These are phyloP conservation scores for Lepiota subincarnata DNA, from an alignment of 768 basidiomycete species.

Conservation along the genomic window DNA sequence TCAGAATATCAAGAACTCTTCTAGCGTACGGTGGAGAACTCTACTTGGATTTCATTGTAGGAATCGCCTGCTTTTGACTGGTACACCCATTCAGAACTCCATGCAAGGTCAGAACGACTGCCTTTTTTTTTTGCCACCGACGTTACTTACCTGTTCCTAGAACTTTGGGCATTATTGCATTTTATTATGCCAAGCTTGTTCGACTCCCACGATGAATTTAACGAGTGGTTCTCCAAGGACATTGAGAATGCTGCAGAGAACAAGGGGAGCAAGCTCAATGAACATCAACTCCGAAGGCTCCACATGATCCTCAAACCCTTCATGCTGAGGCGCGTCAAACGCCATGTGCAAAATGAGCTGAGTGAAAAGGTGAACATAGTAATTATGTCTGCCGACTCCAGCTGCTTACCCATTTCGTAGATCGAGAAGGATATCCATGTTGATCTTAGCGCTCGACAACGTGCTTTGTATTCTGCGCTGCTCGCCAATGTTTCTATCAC, in stretches of 20 bases:
- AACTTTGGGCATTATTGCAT: slow-evolving; percentile 96
- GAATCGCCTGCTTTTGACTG: slow-evolving; percentile 91
- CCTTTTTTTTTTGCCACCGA: neutral
- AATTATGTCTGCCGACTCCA: neutral
- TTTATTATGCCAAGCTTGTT: slow-evolving; percentile 99
- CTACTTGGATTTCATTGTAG: slow-evolving; percentile 93
- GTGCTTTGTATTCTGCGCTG: slow-evolving; percentile 83
- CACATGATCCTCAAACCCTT: slow-evolving; percentile 99
- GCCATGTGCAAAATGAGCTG: slow-evolving; percentile 98
- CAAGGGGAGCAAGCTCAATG: slow-evolving; percentile 87
- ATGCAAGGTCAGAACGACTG: slow-evolving; percentile 78
- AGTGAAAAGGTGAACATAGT: slow-evolving; percentile 80
- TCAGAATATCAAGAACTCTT: slow-evolving; percentile 98
- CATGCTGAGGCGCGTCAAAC: slow-evolving; percentile 96
- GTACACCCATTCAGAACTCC: slow-evolving; percentile 98
- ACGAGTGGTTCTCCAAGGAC: slow-evolving; percentile 99
- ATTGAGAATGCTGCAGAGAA: slow-evolving; percentile 94
- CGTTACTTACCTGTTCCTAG: slow-evolving; percentile 35
- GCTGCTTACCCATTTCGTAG: slow-evolving; percentile 33
- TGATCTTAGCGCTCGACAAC: slow-evolving; percentile 90
- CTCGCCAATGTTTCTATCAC: slow-evolving; percentile 92
- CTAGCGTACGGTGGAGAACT: slow-evolving; percentile 96
- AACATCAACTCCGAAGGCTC: slow-evolving; percentile 88
- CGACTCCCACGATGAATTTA: slow-evolving; percentile 99
- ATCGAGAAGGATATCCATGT: slow-evolving; percentile 96